Base-by-base conservation (phyloP, 164 flowering plant species). In the Umbilicus rupestris region DNA sequence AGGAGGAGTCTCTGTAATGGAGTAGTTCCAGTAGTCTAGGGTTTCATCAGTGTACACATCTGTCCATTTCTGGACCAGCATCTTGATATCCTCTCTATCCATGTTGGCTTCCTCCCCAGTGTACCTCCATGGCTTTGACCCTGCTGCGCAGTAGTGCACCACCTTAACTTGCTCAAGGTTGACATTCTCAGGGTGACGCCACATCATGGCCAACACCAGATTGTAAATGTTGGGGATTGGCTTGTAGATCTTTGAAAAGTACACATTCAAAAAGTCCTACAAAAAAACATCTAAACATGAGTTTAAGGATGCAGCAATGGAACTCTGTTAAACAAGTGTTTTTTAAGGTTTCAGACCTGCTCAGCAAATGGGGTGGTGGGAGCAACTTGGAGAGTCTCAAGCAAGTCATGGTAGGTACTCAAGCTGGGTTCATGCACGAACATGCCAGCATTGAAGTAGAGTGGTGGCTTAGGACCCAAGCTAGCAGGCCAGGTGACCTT, bases 131-230 rank as follows among this genome's bases (percentile, higher is more conserved):
- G 66, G 66, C 47, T 64, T 64, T 0, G 66, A 64, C 31, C 66
- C 66, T 15, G 73, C 78, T 6, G 80, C 80, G 50, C 80, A 78
- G 37, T 78, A 75, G 24, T 78, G 80, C 26, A 70, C 76, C 12
- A 75, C 80, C 39, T 74, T 74, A 7, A 72, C 77, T 59, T 72
- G 24, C 64, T 71, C 73, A 15, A 77, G 29, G 46, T 77, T 71
- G 0, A 75, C 50, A 30, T 75, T 74, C 55, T 78, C 78, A 24
- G 78, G 78, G 50, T 78, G 80, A 41, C 78, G 72, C 80, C 80
- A 75, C 12, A 78, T 39, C 76, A 78, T 68, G 20, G 80, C 80
- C 66, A 75, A 24, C 9, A 78, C 78, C 28, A 78, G 80, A 65
- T 78, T 78, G 72, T 78, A 78, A 0, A 26, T 39, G 0, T 68